Conservation (phyloP, 2,329 filamentous ascomycete genomes). For the Sclerotinia trifoliorum region DNA sequence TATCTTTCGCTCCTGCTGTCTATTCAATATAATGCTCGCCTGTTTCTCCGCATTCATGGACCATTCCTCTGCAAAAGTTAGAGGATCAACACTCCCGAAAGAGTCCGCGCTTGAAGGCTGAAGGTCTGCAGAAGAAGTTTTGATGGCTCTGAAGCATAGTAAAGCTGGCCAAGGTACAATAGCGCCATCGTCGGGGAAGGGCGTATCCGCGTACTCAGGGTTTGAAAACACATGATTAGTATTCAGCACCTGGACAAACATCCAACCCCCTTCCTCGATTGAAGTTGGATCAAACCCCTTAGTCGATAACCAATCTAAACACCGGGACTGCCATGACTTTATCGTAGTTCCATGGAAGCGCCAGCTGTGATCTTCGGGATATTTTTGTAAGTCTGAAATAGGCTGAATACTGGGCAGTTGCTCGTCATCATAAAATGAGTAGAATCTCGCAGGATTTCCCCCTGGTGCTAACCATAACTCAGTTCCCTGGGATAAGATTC, state of each 20-base stretch:
- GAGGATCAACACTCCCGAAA: slow-evolving; percentile 36
- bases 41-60: slow-evolving; percentile 39
- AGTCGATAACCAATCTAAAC: slow-evolving; percentile 39
- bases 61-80: slow-evolving; percentile 43
- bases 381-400: slow-evolving; percentile 29
- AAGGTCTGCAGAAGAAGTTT: slow-evolving; percentile 21
- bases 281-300: slow-evolving; percentile 35
- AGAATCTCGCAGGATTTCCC: slow-evolving; percentile 38
- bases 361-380: slow-evolving; percentile 25
- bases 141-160: slow-evolving; percentile 38
- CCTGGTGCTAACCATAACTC: slow-evolving; percentile 39
- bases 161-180: slow-evolving; percentile 40
- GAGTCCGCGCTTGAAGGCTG: slow-evolving; percentile 12
- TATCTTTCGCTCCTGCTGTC: slow-evolving; percentile 52
- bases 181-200: slow-evolving; percentile 32
- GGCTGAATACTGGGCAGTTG: slow-evolving; percentile 27
- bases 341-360: slow-evolving; percentile 31
- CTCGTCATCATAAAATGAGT: slow-evolving; percentile 30
- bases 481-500: slow-evolving; percentile 28
- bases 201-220: slow-evolving; percentile 31
- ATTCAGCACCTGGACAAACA: slow-evolving; percentile 37
- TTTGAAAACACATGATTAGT: slow-evolving; percentile 31
- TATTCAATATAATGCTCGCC: slow-evolving; percentile 49
- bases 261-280: slow-evolving; percentile 39
- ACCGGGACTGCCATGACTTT: slow-evolving; percentile 37